Conservation (phyloP, 352 stramenopile species). For the Pythium biforme region DNA sequence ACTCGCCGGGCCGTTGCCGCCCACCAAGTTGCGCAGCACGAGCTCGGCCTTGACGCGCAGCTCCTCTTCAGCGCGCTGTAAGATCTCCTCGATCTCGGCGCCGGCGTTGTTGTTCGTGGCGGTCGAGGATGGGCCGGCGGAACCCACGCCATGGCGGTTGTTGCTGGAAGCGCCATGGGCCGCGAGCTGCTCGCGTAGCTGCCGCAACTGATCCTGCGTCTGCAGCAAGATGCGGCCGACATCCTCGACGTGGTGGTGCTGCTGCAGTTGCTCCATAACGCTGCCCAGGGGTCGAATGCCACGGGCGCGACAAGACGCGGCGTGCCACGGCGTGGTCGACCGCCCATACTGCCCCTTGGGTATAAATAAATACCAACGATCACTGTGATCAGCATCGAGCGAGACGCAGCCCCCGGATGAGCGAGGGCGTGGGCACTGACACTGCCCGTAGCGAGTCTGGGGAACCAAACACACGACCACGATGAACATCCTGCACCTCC, state of each 20-base stretch:
- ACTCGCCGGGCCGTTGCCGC: constrained; percentile 31
- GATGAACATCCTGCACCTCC: constrained; percentile 68
- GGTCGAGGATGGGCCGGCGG: too few species aligned
- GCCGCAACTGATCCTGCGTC: constrained; percentile 76
- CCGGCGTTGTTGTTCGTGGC: constrained; percentile 37
- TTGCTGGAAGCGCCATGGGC: too few species aligned
- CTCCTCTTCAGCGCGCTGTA: constrained; percentile 66
- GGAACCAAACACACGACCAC: too few species aligned
- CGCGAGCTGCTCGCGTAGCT: constrained; percentile 71
- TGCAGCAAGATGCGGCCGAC: constrained; percentile 78
- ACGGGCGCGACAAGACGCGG: too few species aligned
- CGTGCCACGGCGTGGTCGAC: too few species aligned
- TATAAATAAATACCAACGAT: too few species aligned
- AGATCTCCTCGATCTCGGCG: constrained; percentile 59
- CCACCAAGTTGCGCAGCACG: constrained; percentile 68
- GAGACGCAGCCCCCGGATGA: too few species aligned
- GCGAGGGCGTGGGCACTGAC: too few species aligned
- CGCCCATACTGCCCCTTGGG: too few species aligned
- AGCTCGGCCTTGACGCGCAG: constrained; percentile 80
- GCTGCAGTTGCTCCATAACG: constrained; percentile 75
- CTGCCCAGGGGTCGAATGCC: background rate
- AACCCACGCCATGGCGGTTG: constrained; percentile 19
- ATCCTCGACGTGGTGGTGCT: constrained; percentile 83
- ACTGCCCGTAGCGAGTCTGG: background rate
- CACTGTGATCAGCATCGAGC: too few species aligned